Evolutionary conservation across 2,329 filamentous ascomycete species (phyloP).

Genomic region (Fulvia fulva): DNA sequence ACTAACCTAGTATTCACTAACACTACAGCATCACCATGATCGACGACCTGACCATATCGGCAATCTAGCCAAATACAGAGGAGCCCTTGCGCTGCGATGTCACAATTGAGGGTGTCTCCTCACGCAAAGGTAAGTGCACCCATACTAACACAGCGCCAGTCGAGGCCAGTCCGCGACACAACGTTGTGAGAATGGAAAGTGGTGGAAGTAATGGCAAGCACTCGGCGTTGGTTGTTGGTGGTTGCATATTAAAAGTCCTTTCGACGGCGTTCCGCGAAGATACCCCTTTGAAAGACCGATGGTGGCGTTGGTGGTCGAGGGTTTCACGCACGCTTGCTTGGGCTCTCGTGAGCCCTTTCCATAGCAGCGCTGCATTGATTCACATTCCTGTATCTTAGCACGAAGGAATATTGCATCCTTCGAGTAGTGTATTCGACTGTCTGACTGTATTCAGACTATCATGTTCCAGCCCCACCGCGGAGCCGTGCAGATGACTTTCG

Average conservation of each 20-base stretch:
- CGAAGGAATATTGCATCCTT: not conserved
- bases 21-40: not conserved
- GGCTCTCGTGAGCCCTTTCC: not conserved
- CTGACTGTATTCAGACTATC: not conserved
- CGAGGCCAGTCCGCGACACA: not conserved
- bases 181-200: not conserved
- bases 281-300: not conserved
- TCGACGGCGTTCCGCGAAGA: not conserved
- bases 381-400: not conserved
- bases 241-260: not conserved
- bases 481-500: too few relatives aligned
- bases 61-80: not conserved
- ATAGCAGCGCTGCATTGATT: not conserved
- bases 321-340: not conserved
- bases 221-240: not conserved
- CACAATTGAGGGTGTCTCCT: not conserved
- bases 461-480: not conserved
- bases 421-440: not conserved
- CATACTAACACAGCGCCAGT: not conserved
- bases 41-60: not conserved
- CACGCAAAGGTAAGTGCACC: not conserved
- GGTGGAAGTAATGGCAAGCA: not conserved
- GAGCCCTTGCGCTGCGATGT: not conserved
- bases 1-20: not conserved
- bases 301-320: not conserved